Conservation (phyloP, 2,329 filamentous ascomycete genomes). For the Orbilia ellipsospora region DNA sequence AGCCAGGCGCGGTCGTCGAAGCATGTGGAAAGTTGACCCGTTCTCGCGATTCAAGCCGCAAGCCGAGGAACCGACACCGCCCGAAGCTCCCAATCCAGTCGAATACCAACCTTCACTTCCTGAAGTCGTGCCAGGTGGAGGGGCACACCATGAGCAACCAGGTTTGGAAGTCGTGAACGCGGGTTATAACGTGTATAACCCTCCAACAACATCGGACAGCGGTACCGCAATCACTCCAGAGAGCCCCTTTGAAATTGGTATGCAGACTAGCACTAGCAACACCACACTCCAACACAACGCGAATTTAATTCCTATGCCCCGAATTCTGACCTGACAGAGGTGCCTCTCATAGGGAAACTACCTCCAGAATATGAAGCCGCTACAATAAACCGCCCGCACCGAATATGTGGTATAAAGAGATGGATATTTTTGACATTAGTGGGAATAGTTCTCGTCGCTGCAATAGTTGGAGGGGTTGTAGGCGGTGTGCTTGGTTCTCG, state of each 20-base stretch:
- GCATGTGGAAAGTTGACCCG: slow-evolving; percentile 39
- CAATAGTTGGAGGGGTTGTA: slow-evolving; percentile 28
- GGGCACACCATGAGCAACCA: slow-evolving; percentile 26
- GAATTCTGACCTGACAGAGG: not conserved
- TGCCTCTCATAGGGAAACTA: slow-evolving; percentile 15
- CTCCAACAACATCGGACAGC: slow-evolving; percentile 1
- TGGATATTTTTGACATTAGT: slow-evolving; percentile 26
- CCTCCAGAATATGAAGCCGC: slow-evolving; percentile 10
- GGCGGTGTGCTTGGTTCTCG: slow-evolving; percentile 27
- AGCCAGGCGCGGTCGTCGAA: slow-evolving; percentile 1
- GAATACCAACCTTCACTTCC: slow-evolving; percentile 28
- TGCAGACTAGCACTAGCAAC: not conserved
- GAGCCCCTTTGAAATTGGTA: slow-evolving; percentile 10
- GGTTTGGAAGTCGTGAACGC: slow-evolving; percentile 37
- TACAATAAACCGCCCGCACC: not conserved
- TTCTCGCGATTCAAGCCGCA: slow-evolving; percentile 35
- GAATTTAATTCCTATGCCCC: not conserved
- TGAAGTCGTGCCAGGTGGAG: slow-evolving; percentile 37
- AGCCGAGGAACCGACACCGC: slow-evolving; percentile 17
- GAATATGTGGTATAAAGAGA: slow-evolving; percentile 44
- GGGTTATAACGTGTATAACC: slow-evolving; percentile 14
- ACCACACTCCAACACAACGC: not conserved
- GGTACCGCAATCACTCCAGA: slow-evolving; percentile 13
- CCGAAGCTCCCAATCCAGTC: slow-evolving; percentile 25
- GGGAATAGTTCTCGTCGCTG: slow-evolving; percentile 12